A percentile compares a stretch with the other conserved stretches of the same genome.
phyloP scores from a whole-genome alignment of 2,329 filamentous ascomycete genomes.

The Aureobasidium leucospermi region DNA sequence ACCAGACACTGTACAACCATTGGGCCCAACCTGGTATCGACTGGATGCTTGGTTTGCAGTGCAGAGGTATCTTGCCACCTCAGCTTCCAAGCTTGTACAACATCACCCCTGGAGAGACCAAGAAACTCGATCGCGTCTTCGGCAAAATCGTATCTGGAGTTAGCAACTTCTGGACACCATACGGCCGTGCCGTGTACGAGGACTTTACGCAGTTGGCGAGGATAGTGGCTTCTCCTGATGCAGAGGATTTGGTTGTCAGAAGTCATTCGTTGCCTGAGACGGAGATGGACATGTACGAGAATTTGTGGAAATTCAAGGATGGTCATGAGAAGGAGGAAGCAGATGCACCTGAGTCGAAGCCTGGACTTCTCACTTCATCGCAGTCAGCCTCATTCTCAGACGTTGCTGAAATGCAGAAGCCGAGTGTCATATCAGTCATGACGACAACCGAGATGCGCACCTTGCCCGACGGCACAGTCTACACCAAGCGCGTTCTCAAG shows the following conservation, averaged over 20 bases:
- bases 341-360: constrained; percentile 13
- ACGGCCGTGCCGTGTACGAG: constrained; percentile 9
- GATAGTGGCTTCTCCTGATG: constrained; percentile 17
- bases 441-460: constrained; percentile 51
- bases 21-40: constrained; percentile 24
- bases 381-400: neutral
- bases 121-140: constrained; percentile 15
- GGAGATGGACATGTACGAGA: constrained; percentile 49
- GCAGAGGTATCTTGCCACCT: constrained; percentile 28
- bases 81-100: constrained; percentile 21
- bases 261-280: constrained; percentile 22
- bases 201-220: constrained; percentile 17
- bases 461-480: constrained; percentile 50
- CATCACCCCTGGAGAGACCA: constrained; percentile 8
- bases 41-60: constrained; percentile 31
- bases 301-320: constrained; percentile 28
- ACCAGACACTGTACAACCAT: constrained; percentile 13
- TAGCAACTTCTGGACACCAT: constrained; percentile 11
- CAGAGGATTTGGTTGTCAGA: constrained; percentile 11
- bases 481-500: constrained; percentile 51
- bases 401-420: neutral
- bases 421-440: constrained; percentile 45
- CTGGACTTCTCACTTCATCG: neutral
- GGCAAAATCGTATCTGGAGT: constrained; percentile 13
- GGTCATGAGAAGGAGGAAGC: neutral